Evolutionary conservation across 345 rosid species (phyloP), one percentile per base, ranked within the genome.

Genomic region (Citropsis articulata): DNA sequence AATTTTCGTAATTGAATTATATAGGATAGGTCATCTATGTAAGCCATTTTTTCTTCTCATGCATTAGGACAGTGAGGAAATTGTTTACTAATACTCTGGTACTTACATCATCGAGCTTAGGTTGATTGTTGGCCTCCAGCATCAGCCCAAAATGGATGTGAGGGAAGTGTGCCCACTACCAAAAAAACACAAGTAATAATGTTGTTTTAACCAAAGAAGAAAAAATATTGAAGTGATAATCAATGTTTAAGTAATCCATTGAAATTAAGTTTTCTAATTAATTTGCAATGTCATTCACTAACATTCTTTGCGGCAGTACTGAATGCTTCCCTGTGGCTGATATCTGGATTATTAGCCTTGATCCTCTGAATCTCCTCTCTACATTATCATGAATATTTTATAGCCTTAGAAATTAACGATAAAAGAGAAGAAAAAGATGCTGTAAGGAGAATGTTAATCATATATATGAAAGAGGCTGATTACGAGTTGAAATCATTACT

Each of bases 331-430:
- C 99, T 89, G 85, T 95, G 99, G 79, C 93, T 93, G 77, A 95
- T 95, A 64, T 91, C 98, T 28, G 99, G 98, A 79, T 95, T 93
- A 68, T 89, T 93, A n/a, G 95, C 92, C 84, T 95, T 95, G 84
- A 95, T 95, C 94, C 99, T 95, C 81, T 93, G 98, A 77, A 95
- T 95, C 91, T 95, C 98, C 92, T 95, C 98, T 78, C 99, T 95
- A 71, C 60, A 79, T 76, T 63, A 19, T n/a, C 13, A 56, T 2
- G 30, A 27, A 53, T 19, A 5, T 18, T 53, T 53, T 18, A 28
- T 69, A 69, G 1, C 25, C 4, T 57, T 12, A 56, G 38, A 56
- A 24, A 57, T 42, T 25, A 66, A 66, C 21, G 33, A 57, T 72
- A 28, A 56, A 48, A 72, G 31, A 55, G 30, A 42, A 22, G 71